phyloP scores from a whole-genome alignment of 2,329 filamentous ascomycete genomes.

The Eutypella sp. region DNA sequence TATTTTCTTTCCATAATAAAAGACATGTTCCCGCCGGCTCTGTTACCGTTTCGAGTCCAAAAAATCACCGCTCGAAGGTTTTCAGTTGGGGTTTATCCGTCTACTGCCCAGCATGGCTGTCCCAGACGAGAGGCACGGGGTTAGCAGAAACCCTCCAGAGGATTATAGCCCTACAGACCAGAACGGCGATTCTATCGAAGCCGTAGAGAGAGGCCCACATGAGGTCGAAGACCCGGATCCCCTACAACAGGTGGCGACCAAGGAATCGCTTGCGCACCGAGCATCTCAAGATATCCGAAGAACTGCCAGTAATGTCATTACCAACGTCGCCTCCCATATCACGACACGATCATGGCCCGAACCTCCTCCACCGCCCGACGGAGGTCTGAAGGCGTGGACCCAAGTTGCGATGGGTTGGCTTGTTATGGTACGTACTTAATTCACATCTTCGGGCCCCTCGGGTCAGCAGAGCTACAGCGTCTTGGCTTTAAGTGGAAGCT shows the following conservation, averaged over 20 bases:
- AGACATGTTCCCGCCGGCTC: neutral
- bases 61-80: neutral
- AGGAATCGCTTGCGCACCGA: neutral
- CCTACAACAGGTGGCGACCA: neutral
- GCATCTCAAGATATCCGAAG: slow-evolving; percentile 18
- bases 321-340: slow-evolving; percentile 23
- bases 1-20: neutral
- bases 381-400: slow-evolving; percentile 29
- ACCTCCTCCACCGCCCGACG: slow-evolving; percentile 26
- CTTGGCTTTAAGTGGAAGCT: neutral
- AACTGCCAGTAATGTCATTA: slow-evolving; percentile 24
- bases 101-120: neutral
- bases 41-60: neutral
- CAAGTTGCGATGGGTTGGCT: slow-evolving; percentile 32
- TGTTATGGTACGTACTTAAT: slow-evolving; percentile 27
- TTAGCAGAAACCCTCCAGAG: neutral
- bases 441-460: no score
- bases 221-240: neutral
- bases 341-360: slow-evolving; percentile 24
- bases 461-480: no score
- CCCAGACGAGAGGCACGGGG: neutral
- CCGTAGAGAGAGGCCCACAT: neutral
- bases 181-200: neutral
- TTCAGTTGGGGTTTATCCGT: neutral
- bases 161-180: neutral